These are phyloP conservation scores for Kernera saxatilis DNA, from an alignment of 345 rosid genomes.

Conservation along the genomic window DNA sequence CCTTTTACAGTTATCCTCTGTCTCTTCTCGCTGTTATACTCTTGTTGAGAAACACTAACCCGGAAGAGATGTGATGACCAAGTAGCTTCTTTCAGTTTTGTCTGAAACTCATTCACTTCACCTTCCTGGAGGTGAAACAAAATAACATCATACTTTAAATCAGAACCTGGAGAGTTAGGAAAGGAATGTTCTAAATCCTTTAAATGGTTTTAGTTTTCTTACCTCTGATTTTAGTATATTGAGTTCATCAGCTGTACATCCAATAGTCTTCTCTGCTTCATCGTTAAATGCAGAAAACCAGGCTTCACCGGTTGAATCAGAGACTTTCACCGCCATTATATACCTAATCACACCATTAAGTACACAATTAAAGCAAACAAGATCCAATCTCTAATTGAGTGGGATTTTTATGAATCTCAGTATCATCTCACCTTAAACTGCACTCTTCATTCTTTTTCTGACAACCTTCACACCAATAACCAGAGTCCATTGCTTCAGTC, in stretches of 20 bases:
- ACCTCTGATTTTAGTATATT: slow-evolving; percentile 62
- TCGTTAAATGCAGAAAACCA: slow-evolving; percentile 80
- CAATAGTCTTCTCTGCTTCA: slow-evolving; percentile 72
- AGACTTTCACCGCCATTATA: slow-evolving; percentile 64
- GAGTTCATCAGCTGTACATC: slow-evolving; percentile 88
- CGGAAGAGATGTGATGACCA: slow-evolving; percentile 76
- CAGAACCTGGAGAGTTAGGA: neutral
- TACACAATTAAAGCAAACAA: neutral
- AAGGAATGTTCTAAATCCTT: neutral
- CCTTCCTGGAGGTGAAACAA: slow-evolving; percentile 27
- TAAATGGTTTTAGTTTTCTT: neutral
- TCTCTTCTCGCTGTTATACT: slow-evolving; percentile 79
- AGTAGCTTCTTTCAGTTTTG: slow-evolving; percentile 64
- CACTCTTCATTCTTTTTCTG: slow-evolving; percentile 82
- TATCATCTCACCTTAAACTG: slow-evolving; percentile 52
- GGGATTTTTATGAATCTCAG: neutral
- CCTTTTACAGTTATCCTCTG: slow-evolving; percentile 79
- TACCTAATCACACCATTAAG: slow-evolving; percentile 40
- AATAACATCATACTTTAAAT: neutral
- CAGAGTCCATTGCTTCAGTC: slow-evolving; percentile 77
- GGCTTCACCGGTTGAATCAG: slow-evolving; percentile 76
- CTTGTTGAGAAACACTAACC: slow-evolving; percentile 68
- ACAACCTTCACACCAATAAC: slow-evolving; percentile 96
- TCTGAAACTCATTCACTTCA: slow-evolving; percentile 48
- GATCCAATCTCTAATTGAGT: neutral